phyloP scores from a whole-genome alignment of 2,329 filamentous ascomycete species.

The Hypoxylon sp. region DNA sequence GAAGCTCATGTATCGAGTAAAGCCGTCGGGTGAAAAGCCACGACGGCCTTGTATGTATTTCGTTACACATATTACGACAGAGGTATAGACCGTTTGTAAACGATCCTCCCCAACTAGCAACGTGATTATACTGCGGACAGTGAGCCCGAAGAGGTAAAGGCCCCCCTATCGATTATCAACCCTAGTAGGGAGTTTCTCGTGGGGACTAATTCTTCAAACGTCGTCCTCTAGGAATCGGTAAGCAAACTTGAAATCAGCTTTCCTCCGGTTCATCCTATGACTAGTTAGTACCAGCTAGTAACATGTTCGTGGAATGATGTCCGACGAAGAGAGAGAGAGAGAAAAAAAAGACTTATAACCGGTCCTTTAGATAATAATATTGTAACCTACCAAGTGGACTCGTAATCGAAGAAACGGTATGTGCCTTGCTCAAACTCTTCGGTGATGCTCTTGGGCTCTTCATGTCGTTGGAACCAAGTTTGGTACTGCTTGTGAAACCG shows the following conservation, averaged over 20 bases:
- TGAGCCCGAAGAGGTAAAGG: constrained; percentile 22
- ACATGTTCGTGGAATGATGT: constrained; percentile 10
- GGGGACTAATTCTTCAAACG: constrained; percentile 63
- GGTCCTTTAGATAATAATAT: constrained; percentile 2
- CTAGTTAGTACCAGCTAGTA: constrained; percentile 46
- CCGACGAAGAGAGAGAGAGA: background rate
- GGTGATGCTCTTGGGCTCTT: constrained; percentile 98
- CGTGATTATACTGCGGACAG: constrained; percentile 24
- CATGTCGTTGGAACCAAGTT: constrained; percentile 98
- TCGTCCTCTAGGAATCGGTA: constrained; percentile 99
- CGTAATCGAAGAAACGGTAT: constrained; percentile 99
- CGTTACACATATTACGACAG: constrained; percentile 42
- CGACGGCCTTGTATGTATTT: constrained; percentile 40
- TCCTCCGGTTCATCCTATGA: constrained; percentile 95
- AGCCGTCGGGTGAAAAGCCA: constrained; percentile 15
- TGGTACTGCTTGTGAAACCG: constrained; percentile 99
- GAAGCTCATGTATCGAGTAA: background rate
- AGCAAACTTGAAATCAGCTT: constrained; percentile 97
- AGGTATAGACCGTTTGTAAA: constrained; percentile 19
- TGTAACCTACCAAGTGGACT: constrained; percentile 90
- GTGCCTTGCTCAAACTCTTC: constrained; percentile 99
- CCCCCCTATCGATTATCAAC: constrained; percentile 1
- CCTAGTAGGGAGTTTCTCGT: constrained; percentile 1
- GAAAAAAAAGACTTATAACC: background rate
- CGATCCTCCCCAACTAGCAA: constrained; percentile 19